These are phyloP conservation scores for Ilyonectria destructans DNA, from an alignment of 2,329 filamentous ascomycete genomes.

Conservation along the genomic window DNA sequence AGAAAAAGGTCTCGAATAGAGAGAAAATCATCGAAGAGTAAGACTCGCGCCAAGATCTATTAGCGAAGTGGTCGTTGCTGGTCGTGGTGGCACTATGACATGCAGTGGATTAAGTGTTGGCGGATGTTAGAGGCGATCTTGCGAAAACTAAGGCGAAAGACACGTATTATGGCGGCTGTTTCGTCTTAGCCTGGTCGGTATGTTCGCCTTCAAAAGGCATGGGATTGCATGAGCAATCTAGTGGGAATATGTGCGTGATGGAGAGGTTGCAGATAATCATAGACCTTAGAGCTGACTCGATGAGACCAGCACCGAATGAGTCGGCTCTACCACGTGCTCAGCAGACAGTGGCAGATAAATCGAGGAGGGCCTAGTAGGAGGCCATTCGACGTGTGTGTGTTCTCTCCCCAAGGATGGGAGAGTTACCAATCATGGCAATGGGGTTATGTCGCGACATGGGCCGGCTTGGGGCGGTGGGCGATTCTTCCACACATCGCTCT, in stretches of 20 bases:
- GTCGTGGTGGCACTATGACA: conserved; percentile 50
- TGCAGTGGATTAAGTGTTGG: conserved; percentile 43
- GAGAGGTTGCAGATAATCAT: conserved; percentile 36
- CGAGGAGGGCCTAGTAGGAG: conserved; percentile 67
- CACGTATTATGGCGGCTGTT: conserved; percentile 33
- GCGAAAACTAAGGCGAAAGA: conserved; percentile 26
- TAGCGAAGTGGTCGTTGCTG: conserved; percentile 49
- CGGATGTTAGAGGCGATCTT: conserved; percentile 23
- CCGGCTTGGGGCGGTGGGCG: conserved; percentile 71
- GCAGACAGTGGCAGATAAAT: conserved; percentile 46
- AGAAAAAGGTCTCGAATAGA: conserved; percentile 32
- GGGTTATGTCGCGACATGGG: conserved; percentile 59
- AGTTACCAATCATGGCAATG: conserved; percentile 63
- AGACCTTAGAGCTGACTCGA: conserved; percentile 44
- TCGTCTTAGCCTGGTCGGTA: conserved; percentile 34
- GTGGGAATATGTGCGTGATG: conserved; percentile 36
- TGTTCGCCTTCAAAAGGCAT: conserved; percentile 31
- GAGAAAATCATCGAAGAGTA: conserved; percentile 39
- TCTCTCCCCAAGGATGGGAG: conserved; percentile 65
- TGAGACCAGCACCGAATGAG: conserved; percentile 49
- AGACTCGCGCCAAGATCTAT: conserved; percentile 48
- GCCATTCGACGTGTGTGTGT: conserved; percentile 74
- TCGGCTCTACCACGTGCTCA: conserved; percentile 47
- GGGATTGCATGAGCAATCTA: conserved; percentile 34
- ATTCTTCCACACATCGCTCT: conserved; percentile 69